These are phyloP conservation scores for Ministeria vibrans DNA, from an alignment of 78 protist genomes.

Conservation along the genomic window DNA sequence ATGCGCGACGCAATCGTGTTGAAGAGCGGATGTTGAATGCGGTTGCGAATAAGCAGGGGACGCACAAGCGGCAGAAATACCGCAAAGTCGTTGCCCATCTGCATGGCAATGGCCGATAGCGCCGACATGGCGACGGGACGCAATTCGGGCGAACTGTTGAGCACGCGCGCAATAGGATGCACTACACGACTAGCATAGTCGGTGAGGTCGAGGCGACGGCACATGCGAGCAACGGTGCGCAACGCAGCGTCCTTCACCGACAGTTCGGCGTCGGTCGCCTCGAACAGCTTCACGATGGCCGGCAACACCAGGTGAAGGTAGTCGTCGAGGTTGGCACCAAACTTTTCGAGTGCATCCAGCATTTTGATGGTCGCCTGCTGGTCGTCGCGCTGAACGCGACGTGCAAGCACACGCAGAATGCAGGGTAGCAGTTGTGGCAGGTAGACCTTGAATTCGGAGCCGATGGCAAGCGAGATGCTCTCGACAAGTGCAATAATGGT, in stretches of 20 bases:
- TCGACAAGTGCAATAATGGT: slow-evolving; percentile 75
- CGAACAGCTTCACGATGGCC: slow-evolving; percentile 63
- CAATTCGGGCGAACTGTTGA: slow-evolving; percentile 38
- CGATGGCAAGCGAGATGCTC: slow-evolving; percentile 67
- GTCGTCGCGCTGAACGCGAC: slow-evolving; percentile 12
- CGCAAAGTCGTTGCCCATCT: slow-evolving; percentile 69
- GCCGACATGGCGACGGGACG: slow-evolving; percentile 42
- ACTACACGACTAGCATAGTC: slow-evolving; percentile 79
- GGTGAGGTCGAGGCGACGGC: slow-evolving; percentile 49
- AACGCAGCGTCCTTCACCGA: slow-evolving; percentile 18
- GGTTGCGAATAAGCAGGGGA: slow-evolving; percentile 36
- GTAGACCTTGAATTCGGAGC: slow-evolving; percentile 80
- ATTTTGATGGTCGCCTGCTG: slow-evolving; percentile 12
- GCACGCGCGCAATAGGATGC: slow-evolving; percentile 78
- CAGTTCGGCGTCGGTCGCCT: slow-evolving; percentile 11
- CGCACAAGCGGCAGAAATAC: slow-evolving; percentile 75
- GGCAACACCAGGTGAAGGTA: slow-evolving; percentile 84
- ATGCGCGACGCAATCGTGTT: slow-evolving; percentile 40
- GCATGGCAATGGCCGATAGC: slow-evolving; percentile 60
- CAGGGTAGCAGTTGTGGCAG: slow-evolving; percentile 81
- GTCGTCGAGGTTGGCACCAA: slow-evolving; percentile 83
- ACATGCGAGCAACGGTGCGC: slow-evolving; percentile 57
- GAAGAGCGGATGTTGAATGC: slow-evolving; percentile 31
- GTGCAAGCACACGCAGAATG: slow-evolving; percentile 48
- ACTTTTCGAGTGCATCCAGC: slow-evolving; percentile 59